Evolutionary conservation across 495 filamentous ascomycete species (phyloP), one percentile per base, ranked within the genome.

Genomic region (Penicillium dipodomyicola): DNA sequence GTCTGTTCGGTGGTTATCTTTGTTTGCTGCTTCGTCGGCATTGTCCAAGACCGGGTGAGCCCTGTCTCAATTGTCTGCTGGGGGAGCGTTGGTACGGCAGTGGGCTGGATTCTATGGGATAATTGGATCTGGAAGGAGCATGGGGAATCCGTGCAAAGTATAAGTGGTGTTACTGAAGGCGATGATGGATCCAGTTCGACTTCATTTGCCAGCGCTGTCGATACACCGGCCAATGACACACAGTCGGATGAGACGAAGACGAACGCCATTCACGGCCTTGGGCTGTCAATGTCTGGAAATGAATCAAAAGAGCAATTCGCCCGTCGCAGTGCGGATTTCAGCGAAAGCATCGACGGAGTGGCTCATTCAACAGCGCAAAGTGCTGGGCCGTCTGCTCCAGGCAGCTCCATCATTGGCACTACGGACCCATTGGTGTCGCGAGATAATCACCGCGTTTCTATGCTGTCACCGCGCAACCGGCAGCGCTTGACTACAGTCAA

Each of bases 1-100:
- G 87, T 97, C 3, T 94, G 89, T 67, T 92, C 90, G 7, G 93
- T 97, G 53, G 86, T 85, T 50, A 93, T 98, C 46, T 98, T 98
- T 58, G 82, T 95, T 52, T 94, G 92, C 59, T 95, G 89, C 71
- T 98, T 98, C 64, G 84, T 90, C 17, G 91, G 86, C 22, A 98
- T 97, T 59, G 88, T 87, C 62, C 87, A 91, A 57, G 85, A 93
- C 58, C 80, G 89, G 30, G 84, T 96, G 27, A 90, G 87, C 29
- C 92, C 94, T 4, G 86, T 96, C 17, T 86, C 90, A 0, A 85
- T 98, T 12, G 92, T 95, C 7, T 84, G 87, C 59, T 90, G 87
- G 80, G 85, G 90, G 9, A 95, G 86, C 62, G 79, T 88, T 48
- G 86, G 86, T 12, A 96, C 94, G 2, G 84, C 95, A 6, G 70